Evolutionary conservation across 2,329 filamentous ascomycete species (phyloP), one percentile per base, ranked within the genome.

Genomic region (Diaporthe australafricana): DNA sequence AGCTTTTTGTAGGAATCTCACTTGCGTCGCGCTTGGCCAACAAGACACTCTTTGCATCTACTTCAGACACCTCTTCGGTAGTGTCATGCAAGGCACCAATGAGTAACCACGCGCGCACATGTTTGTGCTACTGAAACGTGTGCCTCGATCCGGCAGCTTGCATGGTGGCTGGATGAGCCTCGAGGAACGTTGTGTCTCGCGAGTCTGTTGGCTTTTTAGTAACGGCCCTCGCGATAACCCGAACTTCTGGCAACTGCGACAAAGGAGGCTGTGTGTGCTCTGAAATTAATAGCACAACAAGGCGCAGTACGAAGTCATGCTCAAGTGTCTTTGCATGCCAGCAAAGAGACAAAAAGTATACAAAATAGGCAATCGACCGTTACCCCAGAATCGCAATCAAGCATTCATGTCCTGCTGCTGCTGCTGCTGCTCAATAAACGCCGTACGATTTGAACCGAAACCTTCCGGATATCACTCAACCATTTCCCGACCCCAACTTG

Each of bases 401-500:
- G 35, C 45, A 27, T n/a, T 32, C 42, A 8, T 40, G 7, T 30
- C 22, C 32, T 60, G 38, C 47, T 60, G 66, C 30, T 47, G 52
- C 42, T 47, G 52, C 32, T 56, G 40, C 40, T 63, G 60, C 53
- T 50, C 40, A 20, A 20, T 47, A 32, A 68, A 35, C 56, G 53
- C 53, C 16, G 11, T 38, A 14, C 16, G 30, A 50, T 48, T 52
- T 14, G 42, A 38, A 27, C 32, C n/a, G 35, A 42, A n/a, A 3
- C 30, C 45, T 50, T n/a, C 20, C 27, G 40, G 40, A 32, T 47
- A 25, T 45, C 50, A 47, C 9, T 20, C 27, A 30, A 14, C 40
- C 38, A 11, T 35, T 56, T 40, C 14, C 66, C 67, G 5, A 40
- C 25, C 17, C 17, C 20, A 17, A 40, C 45, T 48, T 42, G 42